Percentiles rank a stretch among this genome's conserved stretches.
phyloP scores from a whole-genome alignment of 2,329 filamentous ascomycete genomes.

The Alternaria triticimaculans region DNA sequence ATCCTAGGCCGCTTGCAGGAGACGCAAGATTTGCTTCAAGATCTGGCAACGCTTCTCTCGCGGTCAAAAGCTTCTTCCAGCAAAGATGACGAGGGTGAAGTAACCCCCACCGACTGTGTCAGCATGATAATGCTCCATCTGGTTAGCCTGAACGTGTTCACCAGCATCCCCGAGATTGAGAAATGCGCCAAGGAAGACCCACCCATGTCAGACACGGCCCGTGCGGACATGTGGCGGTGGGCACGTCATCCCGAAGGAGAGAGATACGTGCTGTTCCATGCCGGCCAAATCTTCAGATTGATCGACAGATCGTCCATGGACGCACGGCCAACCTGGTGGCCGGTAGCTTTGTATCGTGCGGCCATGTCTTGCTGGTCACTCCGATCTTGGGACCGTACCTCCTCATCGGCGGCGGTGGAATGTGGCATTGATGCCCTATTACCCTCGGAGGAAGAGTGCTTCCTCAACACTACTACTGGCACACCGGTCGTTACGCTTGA shows the following conservation, averaged over 20 bases:
- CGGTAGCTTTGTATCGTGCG: constrained; percentile 8
- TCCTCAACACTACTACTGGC: not conserved
- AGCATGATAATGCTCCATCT: constrained; percentile 13
- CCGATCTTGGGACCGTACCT: not conserved
- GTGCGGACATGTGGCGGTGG: constrained; percentile 7
- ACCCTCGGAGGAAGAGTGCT: constrained; percentile 2
- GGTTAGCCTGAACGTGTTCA: constrained; percentile 14
- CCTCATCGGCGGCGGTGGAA: not conserved
- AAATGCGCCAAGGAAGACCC: constrained; percentile 8
- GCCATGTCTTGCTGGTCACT: constrained; percentile 11
- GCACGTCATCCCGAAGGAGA: constrained; percentile 6
- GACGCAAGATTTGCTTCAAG: constrained; percentile 6
- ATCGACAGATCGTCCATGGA: constrained; percentile 3
- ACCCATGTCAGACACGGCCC: not conserved
- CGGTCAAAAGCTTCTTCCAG: not conserved
- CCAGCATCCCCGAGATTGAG: constrained; percentile 12
- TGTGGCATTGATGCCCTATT: constrained; percentile 3
- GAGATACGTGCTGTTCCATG: constrained; percentile 11
- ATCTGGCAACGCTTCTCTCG: constrained; percentile 5
- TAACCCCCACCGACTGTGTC: not conserved
- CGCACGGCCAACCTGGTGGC: constrained; percentile 10
- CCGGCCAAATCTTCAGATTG: constrained; percentile 9
- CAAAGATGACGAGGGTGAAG: not conserved
- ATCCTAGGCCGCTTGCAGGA: constrained; percentile 8
- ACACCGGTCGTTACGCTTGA: constrained; percentile 1